A percentile compares a stretch with the other conserved stretches of the same genome.
Conservation (phyloP, 75 land plant species). For the Pseudotsuga menziesii region DNA sequence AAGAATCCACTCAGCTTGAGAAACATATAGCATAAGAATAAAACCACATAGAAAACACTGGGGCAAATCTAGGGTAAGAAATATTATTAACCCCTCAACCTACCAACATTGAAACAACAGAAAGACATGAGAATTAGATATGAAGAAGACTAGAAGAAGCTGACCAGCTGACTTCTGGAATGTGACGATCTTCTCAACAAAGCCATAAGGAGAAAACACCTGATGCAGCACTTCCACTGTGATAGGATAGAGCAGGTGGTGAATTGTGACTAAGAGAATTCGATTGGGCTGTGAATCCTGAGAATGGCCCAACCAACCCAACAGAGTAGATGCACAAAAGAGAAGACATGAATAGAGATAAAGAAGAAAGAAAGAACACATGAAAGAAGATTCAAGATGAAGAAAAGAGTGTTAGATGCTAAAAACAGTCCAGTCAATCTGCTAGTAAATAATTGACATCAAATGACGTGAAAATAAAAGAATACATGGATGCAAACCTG, state of each 20-base stretch:
- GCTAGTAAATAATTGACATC: neutral
- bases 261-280: constrained; percentile 94
- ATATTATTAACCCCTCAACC: neutral
- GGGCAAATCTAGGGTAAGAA: too few relatives aligned
- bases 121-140: constrained; percentile 5
- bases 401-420: neutral
- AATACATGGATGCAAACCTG: constrained; percentile 43
- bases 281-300: constrained; percentile 96
- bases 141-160: constrained; percentile 17
- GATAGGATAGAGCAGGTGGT: constrained; percentile 58
- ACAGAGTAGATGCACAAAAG: constrained; percentile 45
- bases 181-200: constrained; percentile 85
- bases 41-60: too few relatives aligned
- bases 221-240: constrained; percentile 16
- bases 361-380: constrained; percentile 31
- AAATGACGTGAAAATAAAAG: neutral
- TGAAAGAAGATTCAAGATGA: constrained; percentile 18
- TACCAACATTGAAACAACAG: neutral
- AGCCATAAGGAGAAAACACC: constrained; percentile 8
- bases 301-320: constrained; percentile 54
- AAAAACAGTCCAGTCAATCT: neutral
- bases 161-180: constrained; percentile 45
- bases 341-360: constrained; percentile 52
- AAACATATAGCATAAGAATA: neutral
- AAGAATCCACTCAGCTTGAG: neutral